Conservation (phyloP, 495 filamentous ascomycete species). For the Hypoxylon fuscum region DNA sequence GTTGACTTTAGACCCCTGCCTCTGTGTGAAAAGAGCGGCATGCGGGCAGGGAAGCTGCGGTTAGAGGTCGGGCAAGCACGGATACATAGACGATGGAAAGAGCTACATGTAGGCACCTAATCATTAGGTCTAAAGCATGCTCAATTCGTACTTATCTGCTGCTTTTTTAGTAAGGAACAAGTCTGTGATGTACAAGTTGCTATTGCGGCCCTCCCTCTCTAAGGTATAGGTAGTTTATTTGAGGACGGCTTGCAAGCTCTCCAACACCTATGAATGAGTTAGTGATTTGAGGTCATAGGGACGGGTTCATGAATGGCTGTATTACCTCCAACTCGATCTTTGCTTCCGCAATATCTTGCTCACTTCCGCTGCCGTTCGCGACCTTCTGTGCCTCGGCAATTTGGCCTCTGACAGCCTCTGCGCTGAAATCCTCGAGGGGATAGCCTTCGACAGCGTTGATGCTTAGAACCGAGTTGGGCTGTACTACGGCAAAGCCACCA, state of each 20-base stretch:
- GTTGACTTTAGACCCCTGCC: constrained; percentile 4
- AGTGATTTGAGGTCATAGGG: constrained; percentile 19
- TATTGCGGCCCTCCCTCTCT: constrained; percentile 26
- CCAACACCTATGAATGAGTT: constrained; percentile 65
- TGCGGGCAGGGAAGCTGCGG: constrained; percentile 25
- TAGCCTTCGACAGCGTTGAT: constrained; percentile 98
- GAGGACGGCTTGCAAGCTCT: constrained; percentile 77
- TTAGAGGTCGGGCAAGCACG: constrained; percentile 15
- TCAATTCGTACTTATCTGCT: constrained; percentile 38
- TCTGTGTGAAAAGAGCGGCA: neutral
- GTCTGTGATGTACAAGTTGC: constrained; percentile 46
- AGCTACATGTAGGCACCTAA: no score
- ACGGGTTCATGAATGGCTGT: no score
- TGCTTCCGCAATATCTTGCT: constrained; percentile 97
- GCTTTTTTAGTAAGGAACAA: constrained; percentile 32
- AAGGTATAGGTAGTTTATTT: constrained; percentile 65
- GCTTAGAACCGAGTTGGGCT: constrained; percentile 92
- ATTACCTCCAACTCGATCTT: constrained; percentile 97
- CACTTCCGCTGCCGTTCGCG: constrained; percentile 86
- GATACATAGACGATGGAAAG: constrained; percentile 11
- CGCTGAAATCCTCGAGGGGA: constrained; percentile 93
- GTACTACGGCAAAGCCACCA: constrained; percentile 95
- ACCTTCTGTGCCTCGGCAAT: constrained; percentile 96
- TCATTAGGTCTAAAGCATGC: constrained; percentile 23
- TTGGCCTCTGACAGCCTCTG: constrained; percentile 80